Base-by-base conservation (phyloP, 164 flowering plant species). In the Dillenia turbinata region DNA sequence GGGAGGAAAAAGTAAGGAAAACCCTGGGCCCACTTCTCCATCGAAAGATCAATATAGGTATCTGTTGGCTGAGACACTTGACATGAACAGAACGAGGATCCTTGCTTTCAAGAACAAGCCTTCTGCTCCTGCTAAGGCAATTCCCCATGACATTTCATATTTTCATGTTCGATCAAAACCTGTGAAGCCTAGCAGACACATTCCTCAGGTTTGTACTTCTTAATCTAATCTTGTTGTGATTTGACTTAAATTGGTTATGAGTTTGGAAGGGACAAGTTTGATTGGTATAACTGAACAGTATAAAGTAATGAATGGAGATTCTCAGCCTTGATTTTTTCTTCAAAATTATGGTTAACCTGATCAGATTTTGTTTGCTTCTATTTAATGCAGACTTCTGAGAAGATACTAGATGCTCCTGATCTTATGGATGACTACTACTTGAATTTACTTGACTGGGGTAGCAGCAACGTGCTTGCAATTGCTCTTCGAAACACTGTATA, bases 381-480 rank as follows among this genome's bases (percentile, higher is more conserved):
- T 33, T 33, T 33, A 19, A 5, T 46, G 11, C 71, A 63, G 69
- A 57, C 58, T 43, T 56, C 57, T 0, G 70, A 65, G 50, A 69
- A 63, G 59, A 64, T 63, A 22, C 57, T 71, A 10, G 78, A 62
- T 64, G 74, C 66, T 46, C 64, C 76, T 22, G 71, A 64, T 55
- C 44, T 74, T 14, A 12, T 71, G 49, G 74, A 71, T 56, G 71
- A 73, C 44, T 69, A 47, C 48, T 66, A 69, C 52, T 15, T 69
- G 60, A 73, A 73, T 57, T 54, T 73, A 46, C 59, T 69, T 9
- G 76, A 64, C 11, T 73, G 76, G 67, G 73, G 70, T 6, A 58
- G 64, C 59, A 49, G 46, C 56, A 73, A 73, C 62, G 65, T 73
- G 16, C 64, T 73, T 4, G 65, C 74, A 66, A 69, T 73, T 9